Evolutionary conservation across 257 asterid species (phyloP), one percentile per base, ranked within the genome.

Genomic region (Phtheirospermum japonicum): DNA sequence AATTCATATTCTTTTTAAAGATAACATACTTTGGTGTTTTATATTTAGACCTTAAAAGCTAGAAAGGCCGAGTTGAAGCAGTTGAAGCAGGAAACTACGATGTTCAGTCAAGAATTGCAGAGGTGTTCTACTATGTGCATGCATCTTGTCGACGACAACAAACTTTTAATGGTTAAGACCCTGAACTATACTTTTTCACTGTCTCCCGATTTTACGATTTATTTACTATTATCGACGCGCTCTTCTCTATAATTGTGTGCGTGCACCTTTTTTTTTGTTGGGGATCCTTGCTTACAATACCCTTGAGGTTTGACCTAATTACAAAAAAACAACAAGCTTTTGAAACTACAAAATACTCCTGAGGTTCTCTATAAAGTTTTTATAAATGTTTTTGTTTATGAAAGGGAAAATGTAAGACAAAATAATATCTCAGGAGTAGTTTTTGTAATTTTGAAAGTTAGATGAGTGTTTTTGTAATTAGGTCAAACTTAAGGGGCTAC

Each of bases 81-180:
- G 11, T 6, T 48, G 54, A 48, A 18, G 28, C 23, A 18, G 11
- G 54, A 48, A 48, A 48, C 54, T 6, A 48, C 26, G 5, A 8
- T 48, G 54, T 26, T 48, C 26, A 48, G 28, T 18, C 54, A 19
- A 48, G 26, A 48, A 48, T 20, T 48, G 28, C 54, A 18, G 28
- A 17, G 54, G 54, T 26, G 14, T 1, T 16, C 54, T 48, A 48
- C 54, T 17, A 17, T 48, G 54, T 48, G 54, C 9, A 18, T 14
- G 54, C 54, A 48, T 19, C 54, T 48, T 48, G 16, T 10, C 8
- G 54, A 48, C 14, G 54, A 48, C 11, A 48, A 48, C 16, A 18
- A 48, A 2, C 54, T 48, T 14, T 48, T 48, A 48, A 48, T 48
- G 54, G 54, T 48, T 48, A 18, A 48, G 7, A 19, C 30, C 54